Percentiles rank a stretch among this genome's conserved stretches.
Evolutionary conservation across 345 rosid genomes (phyloP).

Genomic region (Gossypium anomalum): DNA sequence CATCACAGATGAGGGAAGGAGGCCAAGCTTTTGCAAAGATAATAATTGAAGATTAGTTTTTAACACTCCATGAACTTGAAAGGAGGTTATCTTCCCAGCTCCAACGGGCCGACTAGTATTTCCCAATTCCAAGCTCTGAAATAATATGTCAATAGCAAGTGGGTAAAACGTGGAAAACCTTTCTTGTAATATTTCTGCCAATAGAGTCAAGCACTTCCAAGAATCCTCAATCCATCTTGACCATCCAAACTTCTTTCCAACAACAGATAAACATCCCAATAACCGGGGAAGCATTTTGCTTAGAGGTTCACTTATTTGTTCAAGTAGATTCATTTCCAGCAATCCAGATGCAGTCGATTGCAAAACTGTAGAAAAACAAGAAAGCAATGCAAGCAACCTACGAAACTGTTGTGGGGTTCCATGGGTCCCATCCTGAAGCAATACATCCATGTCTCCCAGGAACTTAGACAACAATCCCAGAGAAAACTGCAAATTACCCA

Average conservation of each 20-base stretch:
- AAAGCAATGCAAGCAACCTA: conserved; percentile 81
- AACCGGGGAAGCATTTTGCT: conserved; percentile 72
- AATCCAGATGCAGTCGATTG: conserved; percentile 91
- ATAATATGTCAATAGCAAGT: conserved; percentile 59
- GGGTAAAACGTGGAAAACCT: conserved; percentile 62
- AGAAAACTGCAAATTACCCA: conserved; percentile 74
- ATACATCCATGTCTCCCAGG: conserved; percentile 76
- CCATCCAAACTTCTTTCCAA: conserved; percentile 89
- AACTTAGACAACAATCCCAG: conserved; percentile 72
- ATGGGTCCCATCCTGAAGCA: conserved; percentile 69
- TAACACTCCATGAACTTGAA: conserved; percentile 76
- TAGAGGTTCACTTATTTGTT: conserved; percentile 68
- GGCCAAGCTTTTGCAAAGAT: conserved; percentile 81
- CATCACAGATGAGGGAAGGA: conserved; percentile 57
- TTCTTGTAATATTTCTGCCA: conserved; percentile 88
- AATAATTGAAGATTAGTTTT: conserved; percentile 88
- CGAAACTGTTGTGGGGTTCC: conserved; percentile 72
- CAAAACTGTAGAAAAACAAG: conserved; percentile 81
- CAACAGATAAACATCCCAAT: conserved; percentile 62
- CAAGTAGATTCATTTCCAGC: conserved; percentile 76
- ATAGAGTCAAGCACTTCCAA: conserved; percentile 86
- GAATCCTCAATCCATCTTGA: conserved; percentile 74
- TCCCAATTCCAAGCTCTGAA: conserved; percentile 60
- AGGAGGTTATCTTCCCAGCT: conserved; percentile 55
- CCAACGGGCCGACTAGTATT: conserved; percentile 28